Base-by-base conservation (phyloP, 2,329 filamentous ascomycete species). In the Tolypocladium sp. region DNA sequence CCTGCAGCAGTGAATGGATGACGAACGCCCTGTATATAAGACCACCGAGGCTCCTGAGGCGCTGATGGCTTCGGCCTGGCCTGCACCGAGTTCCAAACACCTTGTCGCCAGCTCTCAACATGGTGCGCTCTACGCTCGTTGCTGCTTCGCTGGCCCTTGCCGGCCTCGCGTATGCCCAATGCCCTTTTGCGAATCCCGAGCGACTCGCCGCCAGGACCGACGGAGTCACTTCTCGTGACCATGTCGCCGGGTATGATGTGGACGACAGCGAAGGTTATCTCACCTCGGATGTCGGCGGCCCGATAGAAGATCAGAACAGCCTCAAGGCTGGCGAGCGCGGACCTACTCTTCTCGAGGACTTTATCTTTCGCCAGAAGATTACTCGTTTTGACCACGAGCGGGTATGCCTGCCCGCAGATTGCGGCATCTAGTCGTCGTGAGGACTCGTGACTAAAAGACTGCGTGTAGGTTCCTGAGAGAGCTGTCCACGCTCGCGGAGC, bases 301-400 rank as follows among this genome's bases (percentile, higher is more conserved):
- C 86, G 0, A 86, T 91, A 46, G 77, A 77, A 54, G 88, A 91
- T 37, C 85, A 88, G 66, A 77, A 81, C 62, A 88, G 84, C 65
- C 73, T 91, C 42, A 86, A 79, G 65, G 86, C 81, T n/a, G 88
- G 88, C 2, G 77, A 81, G 9, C 78, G 87, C 52, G 88, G 88
- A 1, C 81, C 88, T 1, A 87, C 85, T 1, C 74, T 91, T 25
- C 74, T 91, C 0, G 88, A 91, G 66, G 88, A 91, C 68, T 89
- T 88, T 56, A 85, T 88, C 63, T 86, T 89, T 68, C 80, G 87
- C 38, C 86, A 91, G 66, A 90, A 89, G 74, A 87, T 89, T 49
- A 83, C 84, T 55, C 83, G 82, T 58, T 89, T 90, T 65, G 86
- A 90, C 59, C 87, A 90, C 65, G 87, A 90, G 67, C 77, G 87